These are phyloP conservation scores for Clitopilus hobsonii DNA, from an alignment of 768 basidiomycete species.

Conservation along the genomic window DNA sequence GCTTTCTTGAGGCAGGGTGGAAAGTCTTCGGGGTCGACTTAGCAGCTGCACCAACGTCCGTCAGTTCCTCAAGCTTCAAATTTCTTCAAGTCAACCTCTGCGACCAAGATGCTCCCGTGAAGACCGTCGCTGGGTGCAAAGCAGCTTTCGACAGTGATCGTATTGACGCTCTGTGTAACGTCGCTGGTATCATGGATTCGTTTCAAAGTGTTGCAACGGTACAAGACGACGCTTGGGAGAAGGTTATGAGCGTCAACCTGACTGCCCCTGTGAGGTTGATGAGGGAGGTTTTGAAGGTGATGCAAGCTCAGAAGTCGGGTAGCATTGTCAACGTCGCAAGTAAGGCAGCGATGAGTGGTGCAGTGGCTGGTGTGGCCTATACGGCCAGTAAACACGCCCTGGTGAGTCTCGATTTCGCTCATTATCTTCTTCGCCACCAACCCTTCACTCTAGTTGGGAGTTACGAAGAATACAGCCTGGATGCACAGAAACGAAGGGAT, in stretches of 20 bases:
- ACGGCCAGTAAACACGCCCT: slow-evolving; percentile 13
- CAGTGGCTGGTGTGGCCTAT: slow-evolving; percentile 12
- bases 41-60: neutral
- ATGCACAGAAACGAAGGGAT: slow-evolving; percentile 12
- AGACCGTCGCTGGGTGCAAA: slow-evolving; percentile 1
- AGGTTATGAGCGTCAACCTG: neutral
- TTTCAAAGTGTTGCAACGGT: neutral
- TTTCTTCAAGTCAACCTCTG: neutral
- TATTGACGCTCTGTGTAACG: slow-evolving; percentile 6
- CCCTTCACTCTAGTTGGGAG: neutral
- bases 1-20: slow-evolving; percentile 1
- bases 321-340: slow-evolving; percentile 14
- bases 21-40: slow-evolving; percentile 7
- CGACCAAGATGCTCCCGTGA: slow-evolving; percentile 1
- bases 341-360: slow-evolving; percentile 12
- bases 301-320: slow-evolving; percentile 11
- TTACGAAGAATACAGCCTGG: neutral
- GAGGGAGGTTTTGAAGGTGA: slow-evolving; percentile 10
- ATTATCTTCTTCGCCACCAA: neutral
- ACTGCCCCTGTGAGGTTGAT: slow-evolving; percentile 11
- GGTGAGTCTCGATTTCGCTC: neutral
- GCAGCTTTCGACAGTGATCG: neutral
- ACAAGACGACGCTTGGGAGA: slow-evolving; percentile 5
- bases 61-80: neutral
- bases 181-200: slow-evolving; percentile 4